These are phyloP conservation scores for Ophiostoma populinum DNA, from an alignment of 2,329 filamentous ascomycete species.

Conservation along the genomic window DNA sequence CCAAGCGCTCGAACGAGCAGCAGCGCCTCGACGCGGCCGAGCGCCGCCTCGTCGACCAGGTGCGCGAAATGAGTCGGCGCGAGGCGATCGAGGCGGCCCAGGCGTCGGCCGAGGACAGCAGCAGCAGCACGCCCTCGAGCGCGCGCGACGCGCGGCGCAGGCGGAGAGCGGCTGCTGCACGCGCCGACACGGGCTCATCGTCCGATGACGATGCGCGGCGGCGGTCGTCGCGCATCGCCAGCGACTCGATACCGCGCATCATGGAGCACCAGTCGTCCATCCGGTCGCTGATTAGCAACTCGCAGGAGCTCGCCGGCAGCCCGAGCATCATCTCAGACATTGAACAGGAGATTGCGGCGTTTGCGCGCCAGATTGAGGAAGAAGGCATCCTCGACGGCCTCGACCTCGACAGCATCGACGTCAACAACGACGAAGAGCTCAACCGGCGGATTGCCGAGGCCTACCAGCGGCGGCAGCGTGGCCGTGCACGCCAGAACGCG, in stretches of 20 bases:
- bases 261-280: conserved; percentile 75
- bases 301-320: not conserved
- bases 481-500: conserved; percentile 23
- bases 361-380: conserved; percentile 54
- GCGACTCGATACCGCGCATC: conserved; percentile 16
- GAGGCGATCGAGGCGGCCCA: conserved; percentile 36
- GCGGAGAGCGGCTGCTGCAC: conserved; percentile 9
- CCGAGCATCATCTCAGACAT: conserved; percentile 38
- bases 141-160: conserved; percentile 2
- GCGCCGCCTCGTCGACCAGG: conserved; percentile 49
- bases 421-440: conserved; percentile 72
- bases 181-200: conserved; percentile 13
- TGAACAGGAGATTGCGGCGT: conserved; percentile 78
- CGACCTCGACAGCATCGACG: conserved; percentile 73
- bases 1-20: conserved; percentile 34
- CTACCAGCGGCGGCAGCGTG: conserved; percentile 59
- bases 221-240: conserved; percentile 27
- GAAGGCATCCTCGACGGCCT: conserved; percentile 67
- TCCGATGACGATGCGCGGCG: conserved; percentile 12
- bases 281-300: conserved; percentile 61
- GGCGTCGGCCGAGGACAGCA: conserved; percentile 1
- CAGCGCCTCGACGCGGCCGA: conserved; percentile 46
- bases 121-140: not conserved
- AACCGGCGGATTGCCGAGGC: conserved; percentile 82
- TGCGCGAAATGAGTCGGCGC: conserved; percentile 55